Base-by-base conservation (phyloP, 371 early-diverging fungal species). In the Apophysomyces elegans region DNA sequence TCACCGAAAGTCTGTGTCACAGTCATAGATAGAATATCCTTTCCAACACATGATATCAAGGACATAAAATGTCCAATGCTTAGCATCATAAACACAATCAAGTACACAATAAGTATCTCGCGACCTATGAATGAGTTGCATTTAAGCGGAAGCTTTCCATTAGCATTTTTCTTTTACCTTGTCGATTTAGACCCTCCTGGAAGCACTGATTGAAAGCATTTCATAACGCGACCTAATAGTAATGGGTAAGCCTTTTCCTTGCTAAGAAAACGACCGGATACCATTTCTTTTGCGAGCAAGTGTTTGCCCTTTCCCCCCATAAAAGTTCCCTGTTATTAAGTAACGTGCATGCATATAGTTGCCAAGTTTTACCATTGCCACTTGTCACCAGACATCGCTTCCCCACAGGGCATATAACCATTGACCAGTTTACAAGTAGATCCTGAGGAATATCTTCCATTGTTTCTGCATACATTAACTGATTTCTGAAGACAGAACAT, bases 41-140 rank as follows among this genome's bases (percentile, higher is more conserved):
- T 84, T 78, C 89, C 89, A 88, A 54, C 86, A 86, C 86, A 88
- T 82, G 16, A 87, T 74, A 64, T 88, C 89, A 36, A 88, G 54
- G 1, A 87, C 82, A 70, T 87, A 87, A 62, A 83, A 88, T 12
- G 85, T 86, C 74, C 83, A 77, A 14, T 82, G 77, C 7, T 70
- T 68, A 2, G 81, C 74, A 64, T 87, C 86, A 62, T 84, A 88
- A 3, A 88, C 77, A 67, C 89, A 88, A 56, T 88, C 89, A 21
- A 88, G 70, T 7, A 87, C 83, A 68, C 86, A 84, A 58, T 84
- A 84, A 56, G 47, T 47, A n/a, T 47, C 47, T 13, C 47, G 47
- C 13, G 47, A 47, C 16, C 47, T 47, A 47, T 18, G 18, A 47
- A 47, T n/a, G 47, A 43, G 5, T 13, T 47, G n/a, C 12, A 45